A percentile compares a stretch with the other conserved stretches of the same genome.
Evolutionary conservation across 352 stramenopile genomes (phyloP).

Genomic region (Globisporangium rhizosaccharum): DNA sequence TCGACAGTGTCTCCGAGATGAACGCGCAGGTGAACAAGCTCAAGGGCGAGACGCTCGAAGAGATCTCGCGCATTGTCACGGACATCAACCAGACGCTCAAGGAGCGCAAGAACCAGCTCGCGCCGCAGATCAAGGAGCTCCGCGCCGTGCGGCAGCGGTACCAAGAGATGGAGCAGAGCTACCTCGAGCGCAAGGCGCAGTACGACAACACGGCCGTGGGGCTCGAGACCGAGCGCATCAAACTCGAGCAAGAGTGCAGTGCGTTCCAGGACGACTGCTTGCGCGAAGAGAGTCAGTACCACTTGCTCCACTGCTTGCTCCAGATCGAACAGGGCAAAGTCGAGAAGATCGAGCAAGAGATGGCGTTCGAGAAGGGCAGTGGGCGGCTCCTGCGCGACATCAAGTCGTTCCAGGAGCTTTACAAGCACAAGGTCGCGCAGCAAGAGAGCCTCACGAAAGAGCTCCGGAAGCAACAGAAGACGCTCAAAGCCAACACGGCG

Average conservation of each 20-base stretch:
- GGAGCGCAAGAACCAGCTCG: conserved; percentile 89
- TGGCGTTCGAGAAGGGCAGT: conserved; percentile 80
- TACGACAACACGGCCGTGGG: conserved; percentile 89
- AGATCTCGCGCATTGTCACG: conserved; percentile 89
- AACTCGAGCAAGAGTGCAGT: conserved; percentile 87
- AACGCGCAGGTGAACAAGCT: conserved; percentile 88
- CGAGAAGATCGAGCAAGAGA: conserved; percentile 83
- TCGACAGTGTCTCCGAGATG: conserved; percentile 85
- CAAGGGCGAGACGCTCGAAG: conserved; percentile 91
- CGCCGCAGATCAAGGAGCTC: conserved; percentile 91
- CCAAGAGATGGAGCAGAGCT: conserved; percentile 87
- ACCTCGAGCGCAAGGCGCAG: conserved; percentile 80
- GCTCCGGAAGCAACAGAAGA: conserved; percentile 87
- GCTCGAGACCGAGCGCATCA: conserved; percentile 85
- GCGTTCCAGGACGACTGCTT: conserved; percentile 86
- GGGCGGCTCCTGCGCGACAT: conserved; percentile 81
- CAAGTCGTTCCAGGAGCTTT: conserved; percentile 84
- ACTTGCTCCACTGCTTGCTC: conserved; percentile 75
- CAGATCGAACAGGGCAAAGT: conserved; percentile 69
- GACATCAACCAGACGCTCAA: conserved; percentile 90
- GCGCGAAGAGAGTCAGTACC: conserved; percentile 84
- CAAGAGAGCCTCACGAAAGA: conserved; percentile 89
- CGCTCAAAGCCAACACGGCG: conserved; percentile 76
- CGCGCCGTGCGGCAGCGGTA: conserved; percentile 84
- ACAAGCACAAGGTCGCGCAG: conserved; percentile 89